phyloP scores from a whole-genome alignment of 2,329 filamentous ascomycete species.

The Trichoderma semiorbis region DNA sequence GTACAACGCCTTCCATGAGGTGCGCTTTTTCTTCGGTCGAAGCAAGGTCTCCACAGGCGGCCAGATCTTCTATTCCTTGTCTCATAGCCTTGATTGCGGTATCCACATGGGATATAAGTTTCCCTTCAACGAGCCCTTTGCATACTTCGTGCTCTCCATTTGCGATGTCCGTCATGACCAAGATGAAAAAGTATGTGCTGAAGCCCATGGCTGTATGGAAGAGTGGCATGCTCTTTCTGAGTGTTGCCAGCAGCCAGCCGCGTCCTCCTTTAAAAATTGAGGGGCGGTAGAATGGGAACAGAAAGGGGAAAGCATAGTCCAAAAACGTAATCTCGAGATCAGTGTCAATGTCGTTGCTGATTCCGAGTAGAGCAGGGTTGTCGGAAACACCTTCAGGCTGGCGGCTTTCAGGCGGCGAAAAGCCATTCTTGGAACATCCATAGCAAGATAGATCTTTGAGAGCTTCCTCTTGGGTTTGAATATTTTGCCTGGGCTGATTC shows the following conservation, averaged over 20 bases:
- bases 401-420: background rate
- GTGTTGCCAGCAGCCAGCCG: conserved; percentile 50
- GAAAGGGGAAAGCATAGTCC: conserved; percentile 45
- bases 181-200: conserved; percentile 47
- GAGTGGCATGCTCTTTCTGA: conserved; percentile 46
- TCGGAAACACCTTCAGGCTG: background rate
- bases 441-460: background rate
- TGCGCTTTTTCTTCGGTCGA: conserved; percentile 20
- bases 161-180: conserved; percentile 27
- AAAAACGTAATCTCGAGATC: conserved; percentile 26
- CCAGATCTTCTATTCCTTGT: background rate
- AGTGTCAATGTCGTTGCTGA: background rate
- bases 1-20: conserved; percentile 41
- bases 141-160: conserved; percentile 17
- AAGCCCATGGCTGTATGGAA: conserved; percentile 49
- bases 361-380: background rate
- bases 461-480: background rate
- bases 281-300: conserved; percentile 55
- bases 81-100: background rate
- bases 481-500: background rate
- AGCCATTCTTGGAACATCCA: background rate
- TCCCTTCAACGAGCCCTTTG: background rate
- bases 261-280: conserved; percentile 45
- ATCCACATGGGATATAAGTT: background rate
- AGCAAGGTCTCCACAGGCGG: background rate